Conservation (phyloP, 441 rosid species). For the Manihot esculenta region DNA sequence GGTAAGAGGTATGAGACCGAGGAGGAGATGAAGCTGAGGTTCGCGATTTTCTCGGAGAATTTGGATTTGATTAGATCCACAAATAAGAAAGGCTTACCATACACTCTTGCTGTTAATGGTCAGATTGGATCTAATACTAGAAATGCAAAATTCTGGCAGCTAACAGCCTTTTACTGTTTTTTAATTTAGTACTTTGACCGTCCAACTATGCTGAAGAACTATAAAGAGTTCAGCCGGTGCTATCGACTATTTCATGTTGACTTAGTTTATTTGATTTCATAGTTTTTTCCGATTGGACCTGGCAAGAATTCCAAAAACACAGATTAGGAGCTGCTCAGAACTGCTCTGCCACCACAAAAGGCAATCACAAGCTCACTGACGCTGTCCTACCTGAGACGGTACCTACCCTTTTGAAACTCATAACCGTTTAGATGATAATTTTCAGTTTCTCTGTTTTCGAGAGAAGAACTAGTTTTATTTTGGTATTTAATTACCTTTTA, state of each 20-base stretch:
- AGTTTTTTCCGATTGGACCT: slow-evolving; percentile 90
- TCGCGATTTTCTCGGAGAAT: slow-evolving; percentile 66
- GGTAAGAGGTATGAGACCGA: slow-evolving; percentile 65
- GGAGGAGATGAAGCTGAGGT: slow-evolving; percentile 74
- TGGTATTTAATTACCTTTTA: too few relatives aligned
- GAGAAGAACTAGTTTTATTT: too few relatives aligned
- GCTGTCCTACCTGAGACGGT: slow-evolving; percentile 60
- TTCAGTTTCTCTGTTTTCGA: neutral
- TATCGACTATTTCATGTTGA: neutral
- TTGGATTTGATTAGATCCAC: slow-evolving; percentile 76
- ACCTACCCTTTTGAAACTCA: neutral
- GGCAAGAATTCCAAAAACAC: slow-evolving; percentile 83
- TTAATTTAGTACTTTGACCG: neutral
- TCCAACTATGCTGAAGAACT: too few relatives aligned
- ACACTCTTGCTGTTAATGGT: slow-evolving; percentile 72
- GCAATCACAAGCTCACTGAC: slow-evolving; percentile 71
- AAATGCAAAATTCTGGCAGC: neutral
- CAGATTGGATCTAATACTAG: slow-evolving; percentile 17
- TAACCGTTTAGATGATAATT: neutral
- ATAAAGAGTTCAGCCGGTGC: too few relatives aligned
- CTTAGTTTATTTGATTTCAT: slow-evolving; percentile 15
- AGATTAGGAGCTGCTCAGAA: slow-evolving; percentile 92
- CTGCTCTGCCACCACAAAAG: slow-evolving; percentile 88
- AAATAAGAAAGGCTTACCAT: slow-evolving; percentile 57
- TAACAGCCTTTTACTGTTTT: neutral